Evolutionary conservation across 345 rosid species (phyloP).

Genomic region (Eucalyptus cloeziana): DNA sequence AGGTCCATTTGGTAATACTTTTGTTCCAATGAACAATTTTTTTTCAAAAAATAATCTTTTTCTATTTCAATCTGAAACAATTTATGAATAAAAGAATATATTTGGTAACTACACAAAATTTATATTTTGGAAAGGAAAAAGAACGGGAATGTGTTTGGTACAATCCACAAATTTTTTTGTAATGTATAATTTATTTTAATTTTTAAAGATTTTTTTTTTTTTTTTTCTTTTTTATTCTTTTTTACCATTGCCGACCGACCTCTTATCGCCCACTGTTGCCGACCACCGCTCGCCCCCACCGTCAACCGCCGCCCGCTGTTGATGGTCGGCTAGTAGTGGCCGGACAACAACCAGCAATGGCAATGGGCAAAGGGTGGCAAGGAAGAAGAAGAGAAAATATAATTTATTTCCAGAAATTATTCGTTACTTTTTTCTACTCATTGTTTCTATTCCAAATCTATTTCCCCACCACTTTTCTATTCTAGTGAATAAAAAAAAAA

Average conservation of each 20-base stretch:
- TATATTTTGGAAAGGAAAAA: too few relatives aligned
- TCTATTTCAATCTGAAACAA: rapidly evolving
- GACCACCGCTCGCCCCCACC: rapidly evolving
- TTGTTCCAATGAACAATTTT: rapidly evolving
- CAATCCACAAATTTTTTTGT: rapidly evolving
- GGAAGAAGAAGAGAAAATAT: too few relatives aligned
- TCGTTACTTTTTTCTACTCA: rapidly evolving
- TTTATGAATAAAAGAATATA: rapidly evolving
- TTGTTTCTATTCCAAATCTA: rapidly evolving
- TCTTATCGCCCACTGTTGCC: too few relatives aligned
- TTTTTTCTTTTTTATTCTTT: too few relatives aligned
- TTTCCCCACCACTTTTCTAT: rapidly evolving
- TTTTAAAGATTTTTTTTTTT: too few relatives aligned
- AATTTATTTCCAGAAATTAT: too few relatives aligned
- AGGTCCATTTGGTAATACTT: too few relatives aligned
- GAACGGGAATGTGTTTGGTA: rapidly evolving
- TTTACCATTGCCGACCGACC: rapidly evolving
- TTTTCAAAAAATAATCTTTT: rapidly evolving
- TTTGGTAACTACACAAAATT: rapidly evolving
- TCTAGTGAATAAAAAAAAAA: rapidly evolving
- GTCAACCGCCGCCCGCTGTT: too few relatives aligned
- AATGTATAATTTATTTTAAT: rapidly evolving
- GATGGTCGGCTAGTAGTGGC: rapidly evolving
- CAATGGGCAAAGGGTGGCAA: too few relatives aligned
- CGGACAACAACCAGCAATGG: rapidly evolving